Evolutionary conservation across 176 grass and related monocot species (phyloP), one percentile per base, ranked within the genome.

Genomic region (Saccharum spontaneum): DNA sequence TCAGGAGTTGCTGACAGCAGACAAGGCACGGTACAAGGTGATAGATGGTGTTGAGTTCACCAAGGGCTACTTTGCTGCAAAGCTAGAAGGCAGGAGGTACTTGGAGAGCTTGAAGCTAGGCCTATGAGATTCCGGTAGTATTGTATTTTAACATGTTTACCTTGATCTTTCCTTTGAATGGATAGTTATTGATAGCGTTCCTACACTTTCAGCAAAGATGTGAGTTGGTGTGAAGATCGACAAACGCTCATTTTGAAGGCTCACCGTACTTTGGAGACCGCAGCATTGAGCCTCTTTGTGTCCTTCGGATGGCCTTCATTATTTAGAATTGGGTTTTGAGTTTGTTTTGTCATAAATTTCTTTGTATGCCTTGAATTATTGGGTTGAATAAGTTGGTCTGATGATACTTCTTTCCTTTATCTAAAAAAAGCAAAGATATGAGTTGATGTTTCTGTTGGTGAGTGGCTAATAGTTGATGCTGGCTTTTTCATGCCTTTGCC

Each of bases 31-130:
- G 23, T 93, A 85, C 85, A 93, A 86, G 72, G 31, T 48, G 4
- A 18, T 86, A 34, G 78, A 81, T 18, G 79, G 81, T 20, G 23
- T 63, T 41, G 88, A 85, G 55, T 93, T 78, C 78, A 71, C 80
- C 30, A 88, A 90, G 76, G 88, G 77, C 12, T 90, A 85, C 79
- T 88, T 93, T 14, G 67, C 77, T 20, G 82, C 84, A 2, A 93
- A 85, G 67, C 43, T 85, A 39, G 60, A 90, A 78, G 91, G 85
- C 31, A 88, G 85, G 73, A 88, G 74, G 18, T 93, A 88, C 68
- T 46, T 90, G 78, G 85, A 93, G 77, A 90, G 77, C 50, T 70
- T 89, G 69, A 90, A 88, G 88, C 74, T 87, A 26, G 62, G 33
- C 22, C 66, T 44, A 70, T 79, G 73, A 73, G 61, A 82, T 63